Evolutionary conservation across 192 early-diverging fungal species (phyloP), one percentile per base, ranked within the genome.

Genomic region (Phlyctochytrium planicorne): DNA sequence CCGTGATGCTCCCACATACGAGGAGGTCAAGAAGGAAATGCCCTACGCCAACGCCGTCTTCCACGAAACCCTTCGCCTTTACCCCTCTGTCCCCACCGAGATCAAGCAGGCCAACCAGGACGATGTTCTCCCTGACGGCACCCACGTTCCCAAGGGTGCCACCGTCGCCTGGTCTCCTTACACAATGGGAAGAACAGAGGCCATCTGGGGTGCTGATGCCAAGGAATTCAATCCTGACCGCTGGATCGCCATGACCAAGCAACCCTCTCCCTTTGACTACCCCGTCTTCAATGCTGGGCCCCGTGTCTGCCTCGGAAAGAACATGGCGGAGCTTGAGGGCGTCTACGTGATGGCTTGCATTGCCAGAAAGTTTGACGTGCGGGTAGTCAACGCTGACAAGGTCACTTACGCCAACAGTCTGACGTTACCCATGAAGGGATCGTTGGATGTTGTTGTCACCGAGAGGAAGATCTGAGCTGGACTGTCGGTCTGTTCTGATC

Each of bases 181-280:
- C 34, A 61, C 68, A 1, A 80, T 85, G 66, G 87, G 84, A 2
- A 70, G 87, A 50, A 71, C 61, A 20, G 63, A 74, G 60, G 53
- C 72, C 6, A 73, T 89, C 29, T 91, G 89, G 90, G 90, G 90
- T 12, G 53, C 66, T n/a, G 80, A 90, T 57, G 89, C 88, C 4
- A 70, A 60, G 34, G 69, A 82, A 61, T 91, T 88, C 69, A 62
- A 74, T 16, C 90, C 90, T 29, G 83, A 87, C 57, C 79, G 89
- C 2, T 91, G 89, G 84, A 68, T 90, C 23, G 73, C 78, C 24
- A 68, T 62, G 68, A 24, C 31, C 24, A 69, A 60, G 64, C 68
- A 70, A 34, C 73, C 73, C 17, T 72, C 70, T 2, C 71, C 65
- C 23, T 78, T 67, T 59, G 77, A 68, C 53, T 79, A 75, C 61